phyloP scores from a whole-genome alignment of 768 basidiomycete species.

The Podaxis sp. region DNA sequence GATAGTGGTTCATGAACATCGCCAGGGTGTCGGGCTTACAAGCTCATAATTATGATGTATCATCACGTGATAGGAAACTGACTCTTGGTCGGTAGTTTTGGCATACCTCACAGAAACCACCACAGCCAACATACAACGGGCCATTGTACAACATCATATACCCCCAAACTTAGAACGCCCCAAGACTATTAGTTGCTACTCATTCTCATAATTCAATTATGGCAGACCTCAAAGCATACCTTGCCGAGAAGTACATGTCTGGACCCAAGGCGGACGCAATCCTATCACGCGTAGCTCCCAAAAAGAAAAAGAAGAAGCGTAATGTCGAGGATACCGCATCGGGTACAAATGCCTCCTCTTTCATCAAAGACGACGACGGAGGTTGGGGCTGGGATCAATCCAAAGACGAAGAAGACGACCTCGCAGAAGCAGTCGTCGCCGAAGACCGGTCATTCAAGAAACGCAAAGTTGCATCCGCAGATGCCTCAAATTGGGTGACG shows the following conservation, averaged over 20 bases:
- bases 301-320: conserved; percentile 82
- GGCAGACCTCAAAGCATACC: conserved; percentile 73
- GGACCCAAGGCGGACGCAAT: conserved; percentile 97
- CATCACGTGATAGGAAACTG: not conserved
- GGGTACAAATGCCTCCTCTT: conserved; percentile 27
- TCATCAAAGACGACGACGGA: conserved; percentile 68
- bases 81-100: not conserved
- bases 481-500: conserved; percentile 65
- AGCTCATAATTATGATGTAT: no score
- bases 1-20: not conserved
- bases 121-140: not conserved
- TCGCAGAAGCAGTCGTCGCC: conserved; percentile 65
- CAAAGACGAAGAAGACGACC: conserved; percentile 55
- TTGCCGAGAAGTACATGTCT: conserved; percentile 93
- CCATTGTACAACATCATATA: not conserved
- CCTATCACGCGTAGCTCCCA: conserved; percentile 58
- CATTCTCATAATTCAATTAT: conserved; percentile 24
- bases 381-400: conserved; percentile 56
- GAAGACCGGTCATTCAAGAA: conserved; percentile 82
- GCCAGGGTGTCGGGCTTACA: no score
- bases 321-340: conserved; percentile 27
- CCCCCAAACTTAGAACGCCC: not conserved
- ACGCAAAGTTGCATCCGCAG: conserved; percentile 41
- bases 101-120: not conserved
- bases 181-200: no score